Conservation (phyloP, 352 stramenopile genomes). For the Halophytophthora polymorphica region DNA sequence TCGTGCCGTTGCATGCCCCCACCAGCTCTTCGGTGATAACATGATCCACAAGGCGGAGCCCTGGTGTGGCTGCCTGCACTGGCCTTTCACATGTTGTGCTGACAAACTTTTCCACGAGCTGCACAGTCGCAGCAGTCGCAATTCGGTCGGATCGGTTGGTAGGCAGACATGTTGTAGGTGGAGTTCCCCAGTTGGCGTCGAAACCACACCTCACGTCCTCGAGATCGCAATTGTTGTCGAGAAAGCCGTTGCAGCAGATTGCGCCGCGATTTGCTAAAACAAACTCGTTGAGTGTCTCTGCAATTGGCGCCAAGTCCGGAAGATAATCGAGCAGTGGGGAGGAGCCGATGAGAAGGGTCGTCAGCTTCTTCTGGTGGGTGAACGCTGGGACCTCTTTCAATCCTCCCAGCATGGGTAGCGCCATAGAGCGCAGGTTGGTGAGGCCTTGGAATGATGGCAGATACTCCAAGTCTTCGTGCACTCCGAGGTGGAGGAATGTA, state of each 20-base stretch:
- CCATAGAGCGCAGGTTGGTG: slow-evolving; percentile 9
- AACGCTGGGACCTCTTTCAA: slow-evolving; percentile 12
- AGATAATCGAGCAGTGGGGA: slow-evolving; percentile 5
- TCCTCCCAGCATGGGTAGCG: slow-evolving; percentile 9
- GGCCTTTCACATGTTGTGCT: slow-evolving; percentile 3
- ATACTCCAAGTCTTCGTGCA: slow-evolving; percentile 8
- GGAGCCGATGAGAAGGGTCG: slow-evolving; percentile 3
- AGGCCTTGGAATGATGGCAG: slow-evolving; percentile 13
- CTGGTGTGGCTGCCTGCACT: background rate
- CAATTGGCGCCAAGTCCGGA: slow-evolving; percentile 13
- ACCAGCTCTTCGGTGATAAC: slow-evolving; percentile 2
- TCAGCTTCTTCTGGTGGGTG: slow-evolving; percentile 6
- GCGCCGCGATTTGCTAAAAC: background rate
- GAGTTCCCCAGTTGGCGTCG: slow-evolving; percentile 2
- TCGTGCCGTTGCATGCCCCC: slow-evolving; percentile 22
- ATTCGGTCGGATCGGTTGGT: slow-evolving; percentile 5
- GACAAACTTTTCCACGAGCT: slow-evolving; percentile 6
- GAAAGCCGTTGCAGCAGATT: slow-evolving; percentile 29
- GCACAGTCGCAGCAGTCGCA: slow-evolving; percentile 1
- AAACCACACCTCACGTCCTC: slow-evolving; percentile 4
- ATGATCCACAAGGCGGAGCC: background rate
- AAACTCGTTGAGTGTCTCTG: slow-evolving; percentile 1
- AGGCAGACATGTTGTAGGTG: slow-evolving; percentile 1
- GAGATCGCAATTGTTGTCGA: slow-evolving; percentile 13
- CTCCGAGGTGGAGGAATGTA: slow-evolving; percentile 10